Conservation (phyloP, 441 rosid species). For the Syzygium syzygioides region DNA sequence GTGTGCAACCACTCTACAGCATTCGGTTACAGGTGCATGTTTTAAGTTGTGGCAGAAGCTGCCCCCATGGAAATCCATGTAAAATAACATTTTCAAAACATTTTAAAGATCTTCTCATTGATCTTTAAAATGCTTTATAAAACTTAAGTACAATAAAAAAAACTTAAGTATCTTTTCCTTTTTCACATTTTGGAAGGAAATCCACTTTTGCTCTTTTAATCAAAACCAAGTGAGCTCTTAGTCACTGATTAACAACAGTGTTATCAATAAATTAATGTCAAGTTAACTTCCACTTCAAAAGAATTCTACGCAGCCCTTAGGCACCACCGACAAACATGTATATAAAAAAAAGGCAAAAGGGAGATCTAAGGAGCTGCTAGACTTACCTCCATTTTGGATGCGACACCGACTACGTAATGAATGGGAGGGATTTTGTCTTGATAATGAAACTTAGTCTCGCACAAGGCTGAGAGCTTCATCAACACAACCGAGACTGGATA, state of each 20-base stretch:
- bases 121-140: neutral
- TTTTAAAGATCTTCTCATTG: neutral
- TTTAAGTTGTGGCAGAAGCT: neutral
- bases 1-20: neutral
- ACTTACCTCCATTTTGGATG: conserved; percentile 66
- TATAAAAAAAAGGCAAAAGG: neutral
- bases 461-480: conserved; percentile 82
- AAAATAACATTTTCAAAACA: neutral
- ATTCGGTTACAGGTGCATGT: neutral
- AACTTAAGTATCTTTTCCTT: neutral
- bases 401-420: conserved; percentile 43
- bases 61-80: neutral
- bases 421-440: conserved; percentile 73
- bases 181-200: neutral
- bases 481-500: conserved; percentile 9
- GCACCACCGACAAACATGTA: neutral
- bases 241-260: neutral
- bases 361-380: neutral
- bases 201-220: neutral
- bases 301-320: neutral
- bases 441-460: conserved; percentile 80
- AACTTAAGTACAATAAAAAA: neutral
- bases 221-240: neutral
- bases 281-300: neutral
- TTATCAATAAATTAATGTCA: neutral